These are phyloP conservation scores for Mrakia frigida DNA, from an alignment of 768 basidiomycete genomes.

Conservation along the genomic window DNA sequence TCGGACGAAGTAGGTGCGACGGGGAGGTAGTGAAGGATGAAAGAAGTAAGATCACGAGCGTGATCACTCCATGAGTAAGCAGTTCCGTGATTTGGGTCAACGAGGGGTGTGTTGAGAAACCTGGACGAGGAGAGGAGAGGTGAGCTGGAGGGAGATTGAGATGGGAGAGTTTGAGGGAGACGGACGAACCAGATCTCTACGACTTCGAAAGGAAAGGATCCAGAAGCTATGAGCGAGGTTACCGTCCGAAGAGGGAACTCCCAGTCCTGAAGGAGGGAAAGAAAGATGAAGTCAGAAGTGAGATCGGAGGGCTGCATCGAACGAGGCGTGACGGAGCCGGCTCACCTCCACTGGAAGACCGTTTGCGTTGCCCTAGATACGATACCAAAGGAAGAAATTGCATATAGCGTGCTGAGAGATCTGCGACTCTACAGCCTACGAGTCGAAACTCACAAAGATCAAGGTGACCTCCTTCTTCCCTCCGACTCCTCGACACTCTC, in stretches of 20 bases:
- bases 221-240: background rate
- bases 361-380: background rate
- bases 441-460: background rate
- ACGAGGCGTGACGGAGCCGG: background rate
- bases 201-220: background rate
- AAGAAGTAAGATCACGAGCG: constrained; percentile 11
- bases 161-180: background rate
- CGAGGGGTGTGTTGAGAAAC: constrained; percentile 5
- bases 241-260: background rate
- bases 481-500: background rate
- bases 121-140: background rate
- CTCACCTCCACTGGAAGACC: constrained; percentile 9
- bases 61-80: constrained; percentile 13
- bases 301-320: background rate
- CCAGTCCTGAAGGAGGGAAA: background rate
- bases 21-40: constrained; percentile 13
- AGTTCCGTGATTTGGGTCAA: background rate
- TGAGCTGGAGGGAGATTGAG: background rate
- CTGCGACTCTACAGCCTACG: too few relatives aligned
- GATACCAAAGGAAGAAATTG: background rate
- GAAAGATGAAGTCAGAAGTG: background rate
- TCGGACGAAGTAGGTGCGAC: background rate
- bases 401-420: too few relatives aligned
- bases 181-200: constrained; percentile 2
- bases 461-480: constrained; percentile 1